These are phyloP conservation scores for Clitopilus passeckerianus DNA, from an alignment of 768 basidiomycete genomes.

Conservation along the genomic window DNA sequence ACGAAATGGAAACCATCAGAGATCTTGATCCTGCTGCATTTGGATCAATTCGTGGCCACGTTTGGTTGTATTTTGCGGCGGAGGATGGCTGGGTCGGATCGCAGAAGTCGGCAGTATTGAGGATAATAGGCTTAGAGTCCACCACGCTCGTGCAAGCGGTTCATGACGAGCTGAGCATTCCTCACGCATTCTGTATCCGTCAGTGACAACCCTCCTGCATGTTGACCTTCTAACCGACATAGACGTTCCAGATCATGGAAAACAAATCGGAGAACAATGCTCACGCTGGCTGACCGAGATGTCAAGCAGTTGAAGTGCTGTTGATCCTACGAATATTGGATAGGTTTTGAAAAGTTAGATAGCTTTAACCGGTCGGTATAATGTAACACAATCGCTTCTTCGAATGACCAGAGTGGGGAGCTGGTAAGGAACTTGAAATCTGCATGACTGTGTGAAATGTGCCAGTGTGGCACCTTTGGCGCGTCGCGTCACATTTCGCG, in stretches of 20 bases:
- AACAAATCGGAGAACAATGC: slow-evolving; percentile 45
- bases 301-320: too few relatives aligned
- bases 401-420: background rate
- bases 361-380: too few relatives aligned
- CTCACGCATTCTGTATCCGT: slow-evolving; percentile 77
- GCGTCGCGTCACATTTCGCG: slow-evolving; percentile 2
- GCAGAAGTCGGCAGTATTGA: slow-evolving; percentile 41
- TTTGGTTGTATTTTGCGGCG: slow-evolving; percentile 55
- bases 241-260: slow-evolving; percentile 40
- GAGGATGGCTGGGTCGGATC: slow-evolving; percentile 64
- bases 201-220: slow-evolving; percentile 16
- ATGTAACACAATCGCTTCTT: background rate
- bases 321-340: background rate
- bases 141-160: slow-evolving; percentile 30
- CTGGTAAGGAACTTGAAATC: too few relatives aligned
- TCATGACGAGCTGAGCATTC: slow-evolving; percentile 42
- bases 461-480: background rate
- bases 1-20: slow-evolving; percentile 62
- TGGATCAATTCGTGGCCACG: slow-evolving; percentile 28
- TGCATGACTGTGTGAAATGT: too few relatives aligned
- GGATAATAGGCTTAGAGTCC: slow-evolving; percentile 24
- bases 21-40: slow-evolving; percentile 45
- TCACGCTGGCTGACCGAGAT: slow-evolving; percentile 30
- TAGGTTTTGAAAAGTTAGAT: too few relatives aligned
- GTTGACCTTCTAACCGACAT: background rate